phyloP scores from a whole-genome alignment of 495 filamentous ascomycete species.

The Penicillium lagena region DNA sequence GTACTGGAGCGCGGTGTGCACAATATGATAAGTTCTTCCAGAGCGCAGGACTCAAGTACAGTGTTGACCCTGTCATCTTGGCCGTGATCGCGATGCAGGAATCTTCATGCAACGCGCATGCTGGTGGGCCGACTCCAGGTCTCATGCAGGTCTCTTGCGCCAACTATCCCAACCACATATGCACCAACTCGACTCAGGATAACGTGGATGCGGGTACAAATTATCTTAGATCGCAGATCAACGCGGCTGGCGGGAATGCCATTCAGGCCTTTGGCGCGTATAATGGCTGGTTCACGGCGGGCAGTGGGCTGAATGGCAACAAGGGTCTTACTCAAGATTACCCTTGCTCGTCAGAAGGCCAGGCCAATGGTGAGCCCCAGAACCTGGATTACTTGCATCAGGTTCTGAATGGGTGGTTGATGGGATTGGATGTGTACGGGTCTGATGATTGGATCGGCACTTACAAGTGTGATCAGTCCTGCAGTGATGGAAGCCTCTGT shows the following conservation, averaged over 20 bases:
- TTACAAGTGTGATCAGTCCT: constrained; percentile 12
- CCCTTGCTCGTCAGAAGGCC: constrained; percentile 24
- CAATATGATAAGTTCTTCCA: constrained; percentile 29
- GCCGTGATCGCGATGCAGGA: constrained; percentile 32
- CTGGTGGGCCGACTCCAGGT: constrained; percentile 24
- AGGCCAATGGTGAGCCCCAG: constrained; percentile 22
- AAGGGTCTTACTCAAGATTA: constrained; percentile 22
- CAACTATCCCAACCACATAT: constrained; percentile 26
- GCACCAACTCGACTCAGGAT: constrained; percentile 25
- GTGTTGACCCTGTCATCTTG: constrained; percentile 25
- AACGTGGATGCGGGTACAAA: constrained; percentile 29
- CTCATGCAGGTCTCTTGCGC: constrained; percentile 31
- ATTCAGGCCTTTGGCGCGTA: constrained; percentile 24
- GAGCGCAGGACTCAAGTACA: constrained; percentile 16
- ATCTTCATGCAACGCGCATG: constrained; percentile 27
- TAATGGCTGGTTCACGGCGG: constrained; percentile 26
- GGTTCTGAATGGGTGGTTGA: constrained; percentile 24
- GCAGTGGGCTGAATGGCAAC: constrained; percentile 12
- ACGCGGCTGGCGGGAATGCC: constrained; percentile 18
- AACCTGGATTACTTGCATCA: constrained; percentile 26
- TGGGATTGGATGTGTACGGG: constrained; percentile 21
- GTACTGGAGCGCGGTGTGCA: constrained; percentile 16
- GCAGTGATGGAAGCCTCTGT: constrained; percentile 9
- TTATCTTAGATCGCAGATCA: constrained; percentile 16
- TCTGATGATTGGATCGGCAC: constrained; percentile 21